Base-by-base conservation (phyloP, 176 grass and related monocot species). In the Eragrostis curvula region DNA sequence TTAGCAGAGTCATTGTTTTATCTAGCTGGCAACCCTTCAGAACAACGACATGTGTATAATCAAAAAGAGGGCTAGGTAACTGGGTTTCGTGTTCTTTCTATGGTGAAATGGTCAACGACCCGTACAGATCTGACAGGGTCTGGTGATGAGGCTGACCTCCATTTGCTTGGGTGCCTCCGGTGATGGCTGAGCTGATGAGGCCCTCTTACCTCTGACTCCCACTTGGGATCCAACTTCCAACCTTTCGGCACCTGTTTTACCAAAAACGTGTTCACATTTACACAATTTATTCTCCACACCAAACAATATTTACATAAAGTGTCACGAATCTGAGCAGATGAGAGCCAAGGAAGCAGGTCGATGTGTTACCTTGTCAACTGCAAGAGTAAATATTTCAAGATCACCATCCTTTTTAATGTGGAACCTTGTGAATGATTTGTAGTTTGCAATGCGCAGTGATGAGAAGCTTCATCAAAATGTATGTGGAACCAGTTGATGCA, bases 401-500 rank as follows among this genome's bases (percentile, higher is more conserved):
- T 95, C 84, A 13, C 95, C 95, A 58, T 88, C 69, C 78, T 86
- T 83, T 29, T 89, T 95, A 64, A 98, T 86, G 72, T 93, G 95
- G 72, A 98, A 98, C 49, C 95, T 89, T n/a, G 92, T 98, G 81
- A 98, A 91, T 11, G 96, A 89, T 88, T 98, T 98, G 78, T 92
- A 98, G 85, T 98, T 98, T 57, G 96, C 96, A 20, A 98, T 98
- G 46, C 92, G 96, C 16, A 98, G 71, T 8, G 96, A 98, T 18
- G 96, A 98, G 79, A 98, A 98, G 96, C 96, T 89, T 98, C 96
- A 64, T 98, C 96, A 75, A 98, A 98, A 47, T 98, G 90, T 85
- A 98, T 86, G 47, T 98, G 88, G 66, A 98, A 93, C 96, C 96
- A 98, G 81, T 98, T 98, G 90, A 98, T 90, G 79, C 96, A 95